Evolutionary conservation across 352 stramenopile species (phyloP), one percentile per base, ranked within the genome.

Genomic region (Globisporangium emineosum): DNA sequence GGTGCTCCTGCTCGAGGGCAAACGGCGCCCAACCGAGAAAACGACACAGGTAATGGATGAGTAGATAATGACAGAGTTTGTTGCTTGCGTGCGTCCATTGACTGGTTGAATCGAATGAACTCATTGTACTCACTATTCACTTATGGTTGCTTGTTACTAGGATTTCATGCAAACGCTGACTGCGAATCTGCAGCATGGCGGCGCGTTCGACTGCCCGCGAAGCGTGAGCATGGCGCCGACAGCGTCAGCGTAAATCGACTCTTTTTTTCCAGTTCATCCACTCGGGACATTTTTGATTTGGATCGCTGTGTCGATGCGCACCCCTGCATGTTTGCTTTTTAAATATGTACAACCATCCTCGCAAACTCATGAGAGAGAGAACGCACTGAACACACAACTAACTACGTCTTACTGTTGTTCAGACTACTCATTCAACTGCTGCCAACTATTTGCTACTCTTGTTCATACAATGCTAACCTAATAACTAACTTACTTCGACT

Each of bases 81-180:
- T 12, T 23, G 25, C 3, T 21, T 43, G 37, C 15, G n/a, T n/a
- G n/a, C 10, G 37, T 43, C 37, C 15, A 13, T 43, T 55, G 9
- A n/a, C 50, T 58, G 30, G 7, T 37, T 32, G 29, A 2, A 32
- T 32, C 29, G 29, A 32, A 5, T 32, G 29, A n/a, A n/a, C n/a
- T n/a, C n/a, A n/a, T n/a, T n/a, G n/a, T n/a, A n/a, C n/a, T n/a
- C n/a, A n/a, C n/a, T n/a, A n/a, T n/a, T n/a, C n/a, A n/a, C n/a
- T n/a, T n/a, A n/a, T n/a, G n/a, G n/a, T n/a, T n/a, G n/a, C n/a
- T n/a, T n/a, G n/a, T n/a, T n/a, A n/a, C 10, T 50, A 92, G 80
- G 83, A 94, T 57, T 94, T 94, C 40, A 91, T 94, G 83, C 83
- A 89, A 68, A 90, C 78, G 49, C 71, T 91, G 63, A 79, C 75